Percentiles rank a stretch among this genome's conserved stretches.
Conservation (phyloP, 2,329 filamentous ascomycete genomes). For the Acrocalymma vagum region DNA sequence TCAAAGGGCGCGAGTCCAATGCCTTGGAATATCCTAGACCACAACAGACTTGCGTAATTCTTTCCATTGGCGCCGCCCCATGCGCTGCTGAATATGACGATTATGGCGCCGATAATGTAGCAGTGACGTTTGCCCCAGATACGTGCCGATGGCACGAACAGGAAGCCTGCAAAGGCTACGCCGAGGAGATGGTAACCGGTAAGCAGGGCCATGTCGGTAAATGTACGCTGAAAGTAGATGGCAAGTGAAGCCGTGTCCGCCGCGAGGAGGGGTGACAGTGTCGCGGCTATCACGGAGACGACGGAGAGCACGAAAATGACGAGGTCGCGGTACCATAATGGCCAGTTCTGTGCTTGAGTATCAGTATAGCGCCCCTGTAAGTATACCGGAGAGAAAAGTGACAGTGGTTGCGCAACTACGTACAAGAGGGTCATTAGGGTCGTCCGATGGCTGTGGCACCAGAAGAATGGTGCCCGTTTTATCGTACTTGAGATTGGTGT, state of each 20-base stretch:
- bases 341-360: slow-evolving; percentile 71
- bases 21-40: slow-evolving; percentile 84
- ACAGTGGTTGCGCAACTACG: slow-evolving; percentile 24
- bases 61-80: slow-evolving; percentile 78
- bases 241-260: slow-evolving; percentile 85
- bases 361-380: neutral
- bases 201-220: slow-evolving; percentile 80
- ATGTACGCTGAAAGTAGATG: slow-evolving; percentile 68
- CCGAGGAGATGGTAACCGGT: slow-evolving; percentile 90
- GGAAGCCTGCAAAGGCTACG: slow-evolving; percentile 79
- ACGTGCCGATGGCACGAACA: slow-evolving; percentile 86
- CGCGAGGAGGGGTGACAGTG: slow-evolving; percentile 85
- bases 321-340: slow-evolving; percentile 82
- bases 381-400: neutral
- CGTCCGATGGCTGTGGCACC: slow-evolving; percentile 88
- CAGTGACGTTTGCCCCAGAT: slow-evolving; percentile 94
- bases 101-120: slow-evolving; percentile 78
- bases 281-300: slow-evolving; percentile 82
- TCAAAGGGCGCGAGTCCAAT: slow-evolving; percentile 89
- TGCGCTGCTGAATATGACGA: slow-evolving; percentile 76
- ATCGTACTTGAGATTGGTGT: slow-evolving; percentile 74
- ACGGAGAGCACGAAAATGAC: slow-evolving; percentile 82
- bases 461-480: slow-evolving; percentile 77
- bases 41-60: slow-evolving; percentile 76
- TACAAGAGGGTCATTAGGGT: slow-evolving; percentile 87